Evolutionary conservation across 345 rosid genomes (phyloP).

Genomic region (Arabidopsis suecica): DNA sequence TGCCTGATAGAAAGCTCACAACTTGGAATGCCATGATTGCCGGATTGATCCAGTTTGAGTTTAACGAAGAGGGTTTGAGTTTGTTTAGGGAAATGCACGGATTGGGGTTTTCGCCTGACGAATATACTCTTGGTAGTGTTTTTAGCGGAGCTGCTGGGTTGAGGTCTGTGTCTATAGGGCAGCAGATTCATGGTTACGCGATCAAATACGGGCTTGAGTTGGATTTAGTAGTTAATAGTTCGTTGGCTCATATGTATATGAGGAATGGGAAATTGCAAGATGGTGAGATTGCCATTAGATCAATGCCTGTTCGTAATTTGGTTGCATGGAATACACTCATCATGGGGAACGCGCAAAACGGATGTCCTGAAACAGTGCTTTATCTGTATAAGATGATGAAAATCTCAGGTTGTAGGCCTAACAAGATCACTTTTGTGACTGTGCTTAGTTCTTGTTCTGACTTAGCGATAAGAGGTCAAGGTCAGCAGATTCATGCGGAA

Average conservation of each 20-base stretch:
- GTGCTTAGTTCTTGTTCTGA: constrained; percentile 80
- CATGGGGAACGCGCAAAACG: constrained; percentile 69
- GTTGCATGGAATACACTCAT: constrained; percentile 82
- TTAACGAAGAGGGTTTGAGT: constrained; percentile 61
- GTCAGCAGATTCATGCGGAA: constrained; percentile 81
- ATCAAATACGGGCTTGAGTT: constrained; percentile 59
- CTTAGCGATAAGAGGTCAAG: constrained; percentile 70
- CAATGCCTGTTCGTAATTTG: constrained; percentile 54
- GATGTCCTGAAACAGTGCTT: constrained; percentile 58
- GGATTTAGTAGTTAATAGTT: constrained; percentile 61
- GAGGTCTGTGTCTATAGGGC: constrained; percentile 51
- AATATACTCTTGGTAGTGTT: constrained; percentile 66
- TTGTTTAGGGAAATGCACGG: constrained; percentile 60
- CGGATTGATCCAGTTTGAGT: constrained; percentile 60
- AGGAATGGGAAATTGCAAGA: constrained; percentile 59
- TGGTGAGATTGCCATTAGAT: constrained; percentile 63
- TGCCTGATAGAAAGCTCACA: constrained; percentile 64
- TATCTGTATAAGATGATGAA: constrained; percentile 63
- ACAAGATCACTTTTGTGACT: constrained; percentile 66
- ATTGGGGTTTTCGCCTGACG: constrained; percentile 62
- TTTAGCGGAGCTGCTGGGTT: constrained; percentile 72
- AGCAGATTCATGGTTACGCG: constrained; percentile 61
- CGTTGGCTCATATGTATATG: constrained; percentile 86
- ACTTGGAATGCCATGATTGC: constrained; percentile 77
- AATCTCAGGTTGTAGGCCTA: constrained; percentile 59